Conservation (phyloP, 208 protist species). For the Tritrichomonas foetus region DNA sequence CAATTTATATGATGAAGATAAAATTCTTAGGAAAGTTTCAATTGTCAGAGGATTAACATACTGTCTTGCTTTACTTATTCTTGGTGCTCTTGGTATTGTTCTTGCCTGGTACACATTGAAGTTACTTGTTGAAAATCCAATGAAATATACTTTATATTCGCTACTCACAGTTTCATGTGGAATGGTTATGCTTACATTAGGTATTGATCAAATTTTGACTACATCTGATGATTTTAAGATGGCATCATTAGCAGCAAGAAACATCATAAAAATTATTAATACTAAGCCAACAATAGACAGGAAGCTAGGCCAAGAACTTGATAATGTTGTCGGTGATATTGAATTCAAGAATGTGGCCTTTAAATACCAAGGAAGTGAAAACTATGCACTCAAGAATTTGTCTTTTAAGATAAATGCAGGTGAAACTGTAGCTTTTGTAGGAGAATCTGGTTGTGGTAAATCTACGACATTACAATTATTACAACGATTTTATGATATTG, state of each 20-base stretch:
- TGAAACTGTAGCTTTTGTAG: constrained; percentile 47
- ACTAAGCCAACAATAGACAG: background rate
- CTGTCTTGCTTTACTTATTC: background rate
- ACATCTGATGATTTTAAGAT: background rate
- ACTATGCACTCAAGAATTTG: constrained; percentile 48
- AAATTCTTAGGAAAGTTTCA: background rate
- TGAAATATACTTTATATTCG: background rate
- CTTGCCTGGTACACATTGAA: background rate
- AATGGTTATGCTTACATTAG: background rate
- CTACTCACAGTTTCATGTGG: background rate
- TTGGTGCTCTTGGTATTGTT: background rate
- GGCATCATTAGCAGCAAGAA: background rate
- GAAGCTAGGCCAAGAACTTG: background rate
- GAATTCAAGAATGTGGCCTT: background rate
- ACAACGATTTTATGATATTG: constrained; percentile 85
- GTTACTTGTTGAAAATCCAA: background rate
- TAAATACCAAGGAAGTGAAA: background rate
- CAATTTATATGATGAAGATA: background rate
- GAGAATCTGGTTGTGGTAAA: constrained; percentile 47
- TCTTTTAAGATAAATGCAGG: constrained; percentile 49
- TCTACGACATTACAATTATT: constrained; percentile 63
- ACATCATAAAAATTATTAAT: background rate
- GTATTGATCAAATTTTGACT: background rate
- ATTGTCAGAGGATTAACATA: background rate
- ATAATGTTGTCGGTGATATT: background rate